Conservation (phyloP, 305 asterid species). For the Fraxinus albicans region DNA sequence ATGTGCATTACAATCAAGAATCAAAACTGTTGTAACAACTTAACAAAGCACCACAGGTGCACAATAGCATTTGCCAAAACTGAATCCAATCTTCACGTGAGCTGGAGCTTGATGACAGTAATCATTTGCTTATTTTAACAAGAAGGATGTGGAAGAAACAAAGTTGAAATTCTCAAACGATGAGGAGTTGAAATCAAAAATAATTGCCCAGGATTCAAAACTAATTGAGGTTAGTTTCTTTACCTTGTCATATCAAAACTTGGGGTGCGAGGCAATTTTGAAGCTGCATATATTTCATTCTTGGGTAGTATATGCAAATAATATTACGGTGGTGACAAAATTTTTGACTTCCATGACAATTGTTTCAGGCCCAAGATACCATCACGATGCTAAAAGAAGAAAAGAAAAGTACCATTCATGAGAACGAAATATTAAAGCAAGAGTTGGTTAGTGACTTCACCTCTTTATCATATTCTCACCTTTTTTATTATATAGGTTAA, state of each 20-base stretch:
- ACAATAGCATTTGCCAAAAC: no score
- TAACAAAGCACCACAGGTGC: no score
- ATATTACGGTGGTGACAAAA: not conserved
- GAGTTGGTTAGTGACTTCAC: conserved; percentile 54
- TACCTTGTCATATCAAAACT: conserved; percentile 4
- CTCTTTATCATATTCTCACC: conserved; percentile 6
- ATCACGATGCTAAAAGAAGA: conserved; percentile 62
- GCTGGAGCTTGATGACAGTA: no score
- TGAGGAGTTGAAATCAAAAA: conserved; percentile 53
- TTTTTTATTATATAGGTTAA: not conserved
- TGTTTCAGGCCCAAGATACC: conserved; percentile 53
- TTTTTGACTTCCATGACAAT: conserved; percentile 10
- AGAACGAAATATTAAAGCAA: conserved; percentile 46
- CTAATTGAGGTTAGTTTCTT: conserved; percentile 59
- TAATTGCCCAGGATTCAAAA: conserved; percentile 51
- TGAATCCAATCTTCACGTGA: no score
- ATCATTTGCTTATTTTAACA: no score
- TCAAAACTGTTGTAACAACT: no score
- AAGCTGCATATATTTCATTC: conserved; percentile 10
- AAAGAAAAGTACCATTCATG: conserved; percentile 38
- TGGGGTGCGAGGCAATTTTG: no score
- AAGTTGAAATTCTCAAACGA: conserved; percentile 43
- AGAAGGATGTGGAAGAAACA: conserved; percentile 39
- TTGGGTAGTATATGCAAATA: not conserved
- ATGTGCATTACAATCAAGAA: no score